phyloP scores from a whole-genome alignment of 2,329 filamentous ascomycete genomes.

The Sporothrix pseudoabietina region DNA sequence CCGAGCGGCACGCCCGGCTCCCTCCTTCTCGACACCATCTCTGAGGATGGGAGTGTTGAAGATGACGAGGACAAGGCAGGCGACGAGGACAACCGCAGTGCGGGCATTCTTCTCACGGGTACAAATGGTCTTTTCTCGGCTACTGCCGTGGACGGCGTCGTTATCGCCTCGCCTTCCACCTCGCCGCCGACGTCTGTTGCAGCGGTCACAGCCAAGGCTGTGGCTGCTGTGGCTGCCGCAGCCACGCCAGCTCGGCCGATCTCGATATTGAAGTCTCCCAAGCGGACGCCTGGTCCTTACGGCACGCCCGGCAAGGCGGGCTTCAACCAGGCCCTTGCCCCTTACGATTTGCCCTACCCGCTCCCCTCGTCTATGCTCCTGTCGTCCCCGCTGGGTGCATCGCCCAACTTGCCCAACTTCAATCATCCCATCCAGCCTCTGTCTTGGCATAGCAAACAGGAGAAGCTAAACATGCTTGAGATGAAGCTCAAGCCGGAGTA shows the following conservation, averaged over 20 bases:
- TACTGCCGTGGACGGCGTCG: not conserved
- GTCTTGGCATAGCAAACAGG: slow-evolving; percentile 23
- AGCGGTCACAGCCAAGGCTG: not conserved
- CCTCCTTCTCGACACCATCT: slow-evolving; percentile 10
- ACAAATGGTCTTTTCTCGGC: not conserved
- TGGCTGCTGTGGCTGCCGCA: not conserved
- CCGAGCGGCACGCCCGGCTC: slow-evolving; percentile 19
- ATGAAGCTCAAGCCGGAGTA: slow-evolving; percentile 31
- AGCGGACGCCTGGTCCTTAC: not conserved
- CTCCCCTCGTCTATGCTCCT: not conserved
- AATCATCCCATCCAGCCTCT: slow-evolving; percentile 27
- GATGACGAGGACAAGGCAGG: slow-evolving; percentile 6
- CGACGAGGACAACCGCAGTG: slow-evolving; percentile 3
- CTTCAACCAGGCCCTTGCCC: not conserved
- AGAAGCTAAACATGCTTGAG: slow-evolving; percentile 31
- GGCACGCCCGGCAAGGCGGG: not conserved
- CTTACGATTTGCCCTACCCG: slow-evolving; percentile 14
- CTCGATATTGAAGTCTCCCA: slow-evolving; percentile 7
- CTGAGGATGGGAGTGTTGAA: slow-evolving; percentile 21
- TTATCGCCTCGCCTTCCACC: slow-evolving; percentile 26
- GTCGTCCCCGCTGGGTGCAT: not conserved
- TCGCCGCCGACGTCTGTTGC: slow-evolving; percentile 19
- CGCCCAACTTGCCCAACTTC: not conserved
- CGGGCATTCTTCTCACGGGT: not conserved
- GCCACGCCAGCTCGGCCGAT: not conserved